phyloP scores from a whole-genome alignment of 1,284 basidiomycete genomes.

The Cystobasidium pallidum region DNA sequence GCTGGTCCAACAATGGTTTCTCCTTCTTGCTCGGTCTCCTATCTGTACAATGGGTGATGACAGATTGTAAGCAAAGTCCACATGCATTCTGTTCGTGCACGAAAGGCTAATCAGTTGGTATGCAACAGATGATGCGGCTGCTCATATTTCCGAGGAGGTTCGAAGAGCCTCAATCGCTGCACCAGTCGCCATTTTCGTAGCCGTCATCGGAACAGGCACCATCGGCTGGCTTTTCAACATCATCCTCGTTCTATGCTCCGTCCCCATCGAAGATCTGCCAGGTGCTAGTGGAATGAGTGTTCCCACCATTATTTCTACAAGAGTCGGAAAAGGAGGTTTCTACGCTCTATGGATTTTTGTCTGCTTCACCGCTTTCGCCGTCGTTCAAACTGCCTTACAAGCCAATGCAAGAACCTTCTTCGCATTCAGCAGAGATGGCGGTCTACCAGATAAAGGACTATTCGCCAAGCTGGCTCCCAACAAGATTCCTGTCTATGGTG shows the following conservation, averaged over 20 bases:
- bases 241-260: constrained; percentile 76
- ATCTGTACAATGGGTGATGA: constrained; percentile 75
- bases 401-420: constrained; percentile 84
- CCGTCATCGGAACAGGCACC: constrained; percentile 80
- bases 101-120: neutral
- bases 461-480: constrained; percentile 69
- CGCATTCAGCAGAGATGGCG: constrained; percentile 82
- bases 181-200: constrained; percentile 76
- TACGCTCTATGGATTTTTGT: constrained; percentile 77
- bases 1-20: constrained; percentile 77
- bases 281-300: constrained; percentile 64
- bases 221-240: constrained; percentile 68
- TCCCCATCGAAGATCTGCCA: constrained; percentile 56
- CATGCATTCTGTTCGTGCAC: neutral
- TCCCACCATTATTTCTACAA: constrained; percentile 67
- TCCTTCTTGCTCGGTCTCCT: constrained; percentile 85
- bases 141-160: constrained; percentile 92
- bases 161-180: constrained; percentile 81
- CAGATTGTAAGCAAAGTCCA: constrained; percentile 32
- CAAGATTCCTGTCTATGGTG: constrained; percentile 77
- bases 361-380: constrained; percentile 64
- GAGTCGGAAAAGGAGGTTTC: constrained; percentile 70
- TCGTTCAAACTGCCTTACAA: constrained; percentile 67
- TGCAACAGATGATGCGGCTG: constrained; percentile 60
- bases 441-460: constrained; percentile 77